Base-by-base conservation (phyloP, 2,329 filamentous ascomycete genomes). In the Pseudogymnoascus sp. region DNA sequence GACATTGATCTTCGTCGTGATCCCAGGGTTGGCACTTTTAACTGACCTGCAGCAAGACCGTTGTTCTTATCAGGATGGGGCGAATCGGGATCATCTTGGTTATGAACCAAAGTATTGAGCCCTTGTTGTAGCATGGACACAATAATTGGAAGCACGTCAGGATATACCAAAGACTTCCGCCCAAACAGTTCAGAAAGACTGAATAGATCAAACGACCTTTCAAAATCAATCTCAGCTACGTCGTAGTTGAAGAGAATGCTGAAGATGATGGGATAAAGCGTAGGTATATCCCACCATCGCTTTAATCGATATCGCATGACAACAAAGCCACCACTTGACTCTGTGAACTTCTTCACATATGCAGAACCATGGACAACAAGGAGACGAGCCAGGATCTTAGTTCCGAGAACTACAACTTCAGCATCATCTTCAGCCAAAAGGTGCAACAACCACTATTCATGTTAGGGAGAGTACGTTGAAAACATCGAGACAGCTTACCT, bases 71-170 rank as follows among this genome's bases (percentile, higher is more conserved):
- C 69, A 31, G 61, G 63, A 14, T 73, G 64, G 1, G 84, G 82
- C 0, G 84, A 86, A 61, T 83, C 80, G 0, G 83, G 80, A 65
- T 86, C 82, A 62, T 83, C 80, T 66, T 86, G 83, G 25, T 85
- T 80, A 66, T 82, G 84, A 61, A 87, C 79, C 5, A 90, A 79
- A 63, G 88, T 84, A 66, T 90, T 89, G 21, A 97, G 74, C 0
- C 92, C 93, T 71, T 89, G 87, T 71, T 95, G 90, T 1, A 99
- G 78, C 92, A 99, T 95, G 0, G 87, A 84, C 4, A 86, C 87
- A 53, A 99, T 88, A 10, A 96, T 87, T 0, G 88, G 82, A 23
- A 97, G 78, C 5, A 91, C 84, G 63, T 95, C 92, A 0, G 91
- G 86, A 70, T 91, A 90, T 0, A 83, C 79, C 14, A 97, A 83